phyloP scores from a whole-genome alignment of 2,329 filamentous ascomycete genomes.

The Colletotrichum cordylinicola region DNA sequence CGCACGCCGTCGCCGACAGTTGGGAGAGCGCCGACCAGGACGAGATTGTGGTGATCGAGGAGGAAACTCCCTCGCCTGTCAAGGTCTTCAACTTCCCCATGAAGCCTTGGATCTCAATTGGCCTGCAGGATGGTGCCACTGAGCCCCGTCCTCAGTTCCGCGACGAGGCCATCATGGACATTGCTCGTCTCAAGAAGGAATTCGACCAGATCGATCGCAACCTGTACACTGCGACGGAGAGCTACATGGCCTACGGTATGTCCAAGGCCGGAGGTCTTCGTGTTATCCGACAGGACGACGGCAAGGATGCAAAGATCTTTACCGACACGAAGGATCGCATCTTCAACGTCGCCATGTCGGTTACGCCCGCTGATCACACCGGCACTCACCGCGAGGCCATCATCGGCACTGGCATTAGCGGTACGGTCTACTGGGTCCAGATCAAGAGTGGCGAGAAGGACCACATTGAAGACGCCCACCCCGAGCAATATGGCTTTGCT shows the following conservation, averaged over 20 bases:
- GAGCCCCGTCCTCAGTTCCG: constrained; percentile 70
- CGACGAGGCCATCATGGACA: constrained; percentile 85
- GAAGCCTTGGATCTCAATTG: constrained; percentile 93
- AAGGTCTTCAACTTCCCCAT: constrained; percentile 95
- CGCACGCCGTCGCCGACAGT: constrained; percentile 75
- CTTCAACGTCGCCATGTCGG: constrained; percentile 89
- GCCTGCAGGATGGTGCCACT: constrained; percentile 65
- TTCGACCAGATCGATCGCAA: constrained; percentile 98
- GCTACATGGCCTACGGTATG: constrained; percentile 93
- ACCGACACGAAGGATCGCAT: constrained; percentile 90
- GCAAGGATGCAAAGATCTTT: constrained; percentile 90
- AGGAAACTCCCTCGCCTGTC: constrained; percentile 69
- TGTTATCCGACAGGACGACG: constrained; percentile 93
- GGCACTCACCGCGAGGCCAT: constrained; percentile 76
- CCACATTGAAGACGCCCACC: constrained; percentile 76
- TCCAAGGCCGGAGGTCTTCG: constrained; percentile 91
- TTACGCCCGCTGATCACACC: constrained; percentile 62
- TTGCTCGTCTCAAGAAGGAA: constrained; percentile 94
- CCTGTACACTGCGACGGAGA: constrained; percentile 85
- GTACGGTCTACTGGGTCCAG: constrained; percentile 94
- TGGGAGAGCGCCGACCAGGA: constrained; percentile 90
- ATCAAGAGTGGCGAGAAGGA: constrained; percentile 81
- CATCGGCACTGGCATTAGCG: constrained; percentile 91
- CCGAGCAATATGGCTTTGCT: constrained; percentile 86
- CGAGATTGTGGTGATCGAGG: constrained; percentile 68